Conservation (phyloP, 768 basidiomycete genomes). For the Steccherinum ochraceum region DNA sequence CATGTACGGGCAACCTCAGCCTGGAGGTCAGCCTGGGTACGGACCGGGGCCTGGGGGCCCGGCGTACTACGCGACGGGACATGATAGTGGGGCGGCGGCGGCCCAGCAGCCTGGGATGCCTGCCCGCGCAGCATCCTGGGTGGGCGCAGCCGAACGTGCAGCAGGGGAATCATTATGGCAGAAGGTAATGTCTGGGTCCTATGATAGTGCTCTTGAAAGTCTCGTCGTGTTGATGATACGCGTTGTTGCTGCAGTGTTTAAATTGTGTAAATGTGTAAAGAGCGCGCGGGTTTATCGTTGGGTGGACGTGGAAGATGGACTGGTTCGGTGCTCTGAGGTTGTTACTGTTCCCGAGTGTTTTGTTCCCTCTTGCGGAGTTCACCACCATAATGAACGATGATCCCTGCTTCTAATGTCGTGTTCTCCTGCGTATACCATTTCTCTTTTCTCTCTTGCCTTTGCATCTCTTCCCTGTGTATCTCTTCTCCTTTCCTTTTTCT, state of each 20-base stretch:
- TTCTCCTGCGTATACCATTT: too few species aligned
- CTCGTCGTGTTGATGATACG: not conserved
- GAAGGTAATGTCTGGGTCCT: conserved; percentile 16
- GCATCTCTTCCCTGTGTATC: too few species aligned
- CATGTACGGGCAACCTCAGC: conserved; percentile 5
- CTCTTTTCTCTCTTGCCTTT: not conserved
- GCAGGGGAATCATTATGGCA: conserved; percentile 20
- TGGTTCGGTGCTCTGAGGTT: too few species aligned
- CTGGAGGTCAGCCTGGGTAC: conserved; percentile 8
- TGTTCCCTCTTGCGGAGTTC: not conserved
- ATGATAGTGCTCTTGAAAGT: too few species aligned
- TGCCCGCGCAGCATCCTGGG: conserved; percentile 10
- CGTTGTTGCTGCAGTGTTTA: not conserved
- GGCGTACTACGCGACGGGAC: conserved; percentile 10
- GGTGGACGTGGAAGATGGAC: too few species aligned
- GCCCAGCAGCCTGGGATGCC: conserved; percentile 9
- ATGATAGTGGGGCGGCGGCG: conserved; percentile 4
- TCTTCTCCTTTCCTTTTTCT: too few species aligned
- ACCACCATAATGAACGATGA: too few species aligned
- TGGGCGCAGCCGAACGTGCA: conserved; percentile 19
- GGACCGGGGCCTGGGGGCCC: conserved; percentile 5
- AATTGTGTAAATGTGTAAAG: too few species aligned
- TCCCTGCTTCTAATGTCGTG: too few species aligned
- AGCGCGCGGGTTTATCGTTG: too few species aligned
- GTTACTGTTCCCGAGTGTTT: not conserved